These are phyloP conservation scores for Taphrina flavorubra DNA, from an alignment of 1,139 yeast species.

Conservation along the genomic window DNA sequence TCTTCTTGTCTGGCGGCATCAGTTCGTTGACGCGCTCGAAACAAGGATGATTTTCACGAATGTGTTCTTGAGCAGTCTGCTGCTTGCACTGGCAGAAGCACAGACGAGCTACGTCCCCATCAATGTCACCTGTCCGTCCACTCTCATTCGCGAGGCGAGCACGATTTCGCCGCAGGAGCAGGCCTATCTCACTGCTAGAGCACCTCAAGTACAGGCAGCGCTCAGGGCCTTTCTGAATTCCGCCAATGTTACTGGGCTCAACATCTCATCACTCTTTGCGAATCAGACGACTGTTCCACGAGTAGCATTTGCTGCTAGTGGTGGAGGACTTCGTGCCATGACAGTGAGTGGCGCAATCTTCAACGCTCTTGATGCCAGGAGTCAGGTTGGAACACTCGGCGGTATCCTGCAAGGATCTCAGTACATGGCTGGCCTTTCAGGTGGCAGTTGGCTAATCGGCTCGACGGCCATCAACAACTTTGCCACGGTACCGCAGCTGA, in stretches of 20 bases:
- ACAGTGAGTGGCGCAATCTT: conserved; percentile 85
- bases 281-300: conserved; percentile 54
- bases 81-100: conserved; percentile 51
- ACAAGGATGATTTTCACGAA: conserved; percentile 1
- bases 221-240: conserved; percentile 63
- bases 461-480: conserved; percentile 54
- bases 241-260: conserved; percentile 61
- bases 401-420: conserved; percentile 80
- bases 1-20: too few species aligned
- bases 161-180: conserved; percentile 44
- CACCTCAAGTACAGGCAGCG: conserved; percentile 60
- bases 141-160: conserved; percentile 44
- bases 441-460: conserved; percentile 86
- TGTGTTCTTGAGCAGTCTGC: conserved; percentile 4
- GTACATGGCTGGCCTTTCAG: conserved; percentile 79
- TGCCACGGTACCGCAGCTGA: conserved; percentile 44
- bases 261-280: conserved; percentile 59
- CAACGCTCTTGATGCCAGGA: conserved; percentile 78
- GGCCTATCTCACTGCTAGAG: conserved; percentile 53
- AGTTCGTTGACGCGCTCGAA: too few species aligned
- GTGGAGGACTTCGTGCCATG: conserved; percentile 95
- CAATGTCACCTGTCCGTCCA: conserved; percentile 61
- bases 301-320: conserved; percentile 80
- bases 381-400: conserved; percentile 68
- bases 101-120: conserved; percentile 65